Percentiles rank a stretch among this genome's conserved stretches.
Evolutionary conservation across 163 green algal genomes (phyloP).

Genomic region (Chloromonas sp.): DNA sequence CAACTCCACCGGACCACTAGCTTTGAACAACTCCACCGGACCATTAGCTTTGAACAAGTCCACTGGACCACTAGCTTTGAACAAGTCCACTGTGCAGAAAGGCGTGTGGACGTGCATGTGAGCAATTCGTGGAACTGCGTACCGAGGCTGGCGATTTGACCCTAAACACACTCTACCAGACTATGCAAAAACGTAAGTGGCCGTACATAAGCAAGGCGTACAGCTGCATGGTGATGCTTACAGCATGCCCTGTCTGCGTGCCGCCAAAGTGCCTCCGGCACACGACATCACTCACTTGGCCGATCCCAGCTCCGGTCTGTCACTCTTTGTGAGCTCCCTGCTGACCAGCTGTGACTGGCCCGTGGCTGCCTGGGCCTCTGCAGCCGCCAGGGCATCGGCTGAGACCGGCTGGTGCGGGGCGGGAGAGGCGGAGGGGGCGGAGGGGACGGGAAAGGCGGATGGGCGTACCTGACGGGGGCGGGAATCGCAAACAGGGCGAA

Average conservation of each 20-base stretch:
- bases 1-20: not conserved
- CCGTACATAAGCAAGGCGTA: too few species aligned
- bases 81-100: not conserved
- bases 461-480: constrained; percentile 11
- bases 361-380: constrained; percentile 24
- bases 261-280: too few species aligned
- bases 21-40: too few species aligned
- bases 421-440: not conserved
- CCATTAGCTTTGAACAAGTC: too few species aligned
- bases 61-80: not conserved
- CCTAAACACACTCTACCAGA: too few species aligned
- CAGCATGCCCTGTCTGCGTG: too few species aligned
- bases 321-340: constrained; percentile 19
- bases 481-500: not conserved
- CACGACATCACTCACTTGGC: constrained; percentile 26
- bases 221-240: too few species aligned
- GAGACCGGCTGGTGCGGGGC: constrained; percentile 10
- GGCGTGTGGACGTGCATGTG: too few species aligned
- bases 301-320: constrained; percentile 39
- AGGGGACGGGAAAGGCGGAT: constrained; percentile 6
- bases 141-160: too few species aligned
- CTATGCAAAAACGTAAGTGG: too few species aligned
- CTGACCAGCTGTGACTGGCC: constrained; percentile 21
- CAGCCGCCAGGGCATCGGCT: constrained; percentile 35
- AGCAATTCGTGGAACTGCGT: too few species aligned